Percentiles rank a stretch among this genome's conserved stretches.
These are phyloP conservation scores for Diaporthe amygdali DNA, from an alignment of 2,329 filamentous ascomycete genomes.

Conservation along the genomic window DNA sequence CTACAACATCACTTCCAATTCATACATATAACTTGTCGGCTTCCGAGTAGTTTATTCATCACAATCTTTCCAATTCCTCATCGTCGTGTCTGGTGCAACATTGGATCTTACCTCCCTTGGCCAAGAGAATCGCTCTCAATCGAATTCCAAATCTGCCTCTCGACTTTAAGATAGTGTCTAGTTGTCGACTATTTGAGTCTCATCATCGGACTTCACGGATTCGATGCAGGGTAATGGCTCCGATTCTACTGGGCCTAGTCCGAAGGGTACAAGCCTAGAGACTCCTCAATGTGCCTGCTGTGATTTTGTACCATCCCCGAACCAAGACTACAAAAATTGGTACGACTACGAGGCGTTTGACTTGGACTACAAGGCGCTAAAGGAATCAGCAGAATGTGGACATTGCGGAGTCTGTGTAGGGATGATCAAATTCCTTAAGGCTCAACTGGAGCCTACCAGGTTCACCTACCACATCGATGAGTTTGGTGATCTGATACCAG, in stretches of 20 bases:
- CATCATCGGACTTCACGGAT: not conserved
- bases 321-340: not conserved
- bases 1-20: no score
- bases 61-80: no score
- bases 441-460: no score
- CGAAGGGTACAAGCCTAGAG: not conserved
- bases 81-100: no score
- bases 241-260: not conserved
- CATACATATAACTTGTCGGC: no score
- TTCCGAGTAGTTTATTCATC: no score
- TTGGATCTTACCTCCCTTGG: no score
- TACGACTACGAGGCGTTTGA: no score
- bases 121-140: no score
- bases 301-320: not conserved
- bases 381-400: not conserved
- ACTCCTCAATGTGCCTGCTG: accelerated
- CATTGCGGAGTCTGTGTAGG: not conserved
- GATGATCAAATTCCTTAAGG: not conserved
- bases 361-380: not conserved
- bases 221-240: not conserved
- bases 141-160: no score
- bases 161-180: not conserved
- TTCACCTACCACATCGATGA: no score
- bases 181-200: not conserved
- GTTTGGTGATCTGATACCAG: no score